These are phyloP conservation scores for Cardiospermum halicacabum DNA, from an alignment of 345 rosid genomes.

Conservation along the genomic window DNA sequence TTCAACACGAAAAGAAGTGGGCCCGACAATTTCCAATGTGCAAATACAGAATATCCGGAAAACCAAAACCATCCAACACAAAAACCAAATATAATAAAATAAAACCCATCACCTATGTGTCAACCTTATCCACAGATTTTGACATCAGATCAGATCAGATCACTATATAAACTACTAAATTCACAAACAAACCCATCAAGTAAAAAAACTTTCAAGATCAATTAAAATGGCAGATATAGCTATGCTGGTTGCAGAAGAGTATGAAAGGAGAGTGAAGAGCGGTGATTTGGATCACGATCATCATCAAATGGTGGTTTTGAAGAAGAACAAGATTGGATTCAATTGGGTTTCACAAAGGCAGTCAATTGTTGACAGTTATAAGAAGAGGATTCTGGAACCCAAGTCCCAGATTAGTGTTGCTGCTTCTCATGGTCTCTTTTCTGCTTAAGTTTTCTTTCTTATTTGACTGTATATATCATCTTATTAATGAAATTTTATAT, in stretches of 20 bases:
- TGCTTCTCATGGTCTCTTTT: slow-evolving; percentile 46
- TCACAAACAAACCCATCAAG: neutral
- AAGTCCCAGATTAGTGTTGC: slow-evolving; percentile 31
- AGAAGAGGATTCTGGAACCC: slow-evolving; percentile 26
- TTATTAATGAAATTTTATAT: neutral
- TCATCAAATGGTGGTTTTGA: neutral
- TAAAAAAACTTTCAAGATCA: neutral
- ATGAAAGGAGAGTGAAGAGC: slow-evolving; percentile 43
- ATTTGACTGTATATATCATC: neutral
- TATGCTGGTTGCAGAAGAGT: slow-evolving; percentile 56
- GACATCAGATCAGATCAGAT: no score
- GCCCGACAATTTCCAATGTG: neutral
- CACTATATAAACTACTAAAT: neutral
- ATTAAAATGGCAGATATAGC: slow-evolving; percentile 55
- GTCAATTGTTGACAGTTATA: neutral
- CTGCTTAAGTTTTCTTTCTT: slow-evolving; percentile 27
- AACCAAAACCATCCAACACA: slow-evolving; percentile 2
- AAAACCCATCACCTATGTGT: slow-evolving; percentile 1
- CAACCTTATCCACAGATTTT: slow-evolving; percentile 30
- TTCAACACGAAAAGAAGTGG: neutral
- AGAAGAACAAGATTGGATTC: neutral
- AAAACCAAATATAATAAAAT: neutral
- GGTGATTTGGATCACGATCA: neutral
- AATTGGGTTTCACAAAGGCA: slow-evolving; percentile 5
- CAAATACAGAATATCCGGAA: neutral